Base-by-base conservation (phyloP, 2,329 filamentous ascomycete species). In the Xylaria sp. region DNA sequence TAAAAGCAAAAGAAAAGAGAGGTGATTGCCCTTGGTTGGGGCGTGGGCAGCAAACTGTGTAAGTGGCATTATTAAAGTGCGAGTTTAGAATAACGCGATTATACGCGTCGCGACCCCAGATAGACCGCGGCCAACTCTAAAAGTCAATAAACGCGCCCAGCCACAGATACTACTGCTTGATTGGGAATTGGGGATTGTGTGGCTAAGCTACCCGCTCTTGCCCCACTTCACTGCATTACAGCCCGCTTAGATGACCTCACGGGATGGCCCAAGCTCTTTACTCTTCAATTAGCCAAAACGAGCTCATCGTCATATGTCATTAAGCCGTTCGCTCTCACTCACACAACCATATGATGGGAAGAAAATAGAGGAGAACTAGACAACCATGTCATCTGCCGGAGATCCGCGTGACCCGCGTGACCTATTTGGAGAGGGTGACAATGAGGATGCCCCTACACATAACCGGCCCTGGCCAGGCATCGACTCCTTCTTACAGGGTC, bases 401-500 rank as follows among this genome's bases (percentile, higher is more conserved):
- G 65, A 44, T 28, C n/a, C 53, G 4, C 9, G 46, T 59, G n/a
- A 1, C 20, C n/a, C 53, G 4, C 9, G 46, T 59, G n/a, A 1
- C 20, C 20, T 53, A 3, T 56, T 28, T 33, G 36, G 54, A 40
- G 57, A 66, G 23, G 20, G 33, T 20, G 36, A 38, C 57, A 61
- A 61, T 36, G 36, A 66, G 13, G 46, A 49, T 3, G 15, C 59
- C 7, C 44, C 63, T 4, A 60, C 71, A 7, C 63, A 67, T 44
- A 46, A 73, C 42, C 48, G 15, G 36, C 70, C 67, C n/a, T 79
- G 77, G 77, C 77, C 77, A 33, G 2, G n/a, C 10, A 3, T 73
- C 11, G 17, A 60, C 36, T 46, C 66, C 9, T 44, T 58, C 49
- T 2, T 26, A 6, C 70, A 75, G 57, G 66, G 59, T 15, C 40